These are phyloP conservation scores for Homolaphlyctis polyrhiza DNA, from an alignment of 371 early-diverging fungal genomes.

Conservation along the genomic window DNA sequence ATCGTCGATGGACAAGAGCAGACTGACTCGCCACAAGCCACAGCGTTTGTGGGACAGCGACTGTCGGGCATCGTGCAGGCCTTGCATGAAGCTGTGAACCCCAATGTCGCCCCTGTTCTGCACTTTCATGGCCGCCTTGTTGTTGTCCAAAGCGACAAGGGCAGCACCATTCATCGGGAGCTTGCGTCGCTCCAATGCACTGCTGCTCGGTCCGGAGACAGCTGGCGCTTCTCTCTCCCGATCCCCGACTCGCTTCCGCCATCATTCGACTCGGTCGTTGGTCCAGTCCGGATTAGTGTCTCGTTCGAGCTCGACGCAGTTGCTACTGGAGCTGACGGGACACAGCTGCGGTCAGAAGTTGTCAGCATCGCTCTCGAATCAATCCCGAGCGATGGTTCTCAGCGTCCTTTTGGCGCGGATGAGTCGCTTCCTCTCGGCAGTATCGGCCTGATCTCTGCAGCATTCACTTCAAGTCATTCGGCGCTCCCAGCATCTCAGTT, in stretches of 20 bases:
- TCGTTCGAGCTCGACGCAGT: background rate
- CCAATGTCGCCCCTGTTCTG: too few species aligned
- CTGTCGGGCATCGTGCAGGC: background rate
- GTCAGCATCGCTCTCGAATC: too few species aligned
- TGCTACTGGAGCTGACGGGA: background rate
- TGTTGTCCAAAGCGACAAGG: too few species aligned
- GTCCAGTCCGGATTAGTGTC: background rate
- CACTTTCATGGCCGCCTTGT: too few species aligned
- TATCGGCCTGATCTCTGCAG: background rate
- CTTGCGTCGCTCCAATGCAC: background rate
- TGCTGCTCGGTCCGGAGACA: background rate
- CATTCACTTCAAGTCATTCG: background rate
- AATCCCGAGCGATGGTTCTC: too few species aligned
- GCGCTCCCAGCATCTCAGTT: background rate
- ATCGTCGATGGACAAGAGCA: too few species aligned
- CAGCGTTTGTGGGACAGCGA: background rate
- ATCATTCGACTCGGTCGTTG: background rate
- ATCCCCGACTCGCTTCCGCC: background rate
- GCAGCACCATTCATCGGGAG: too few species aligned
- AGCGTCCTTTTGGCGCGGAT: background rate
- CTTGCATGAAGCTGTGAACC: too few species aligned
- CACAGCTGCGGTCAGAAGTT: too few species aligned
- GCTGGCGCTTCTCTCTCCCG: background rate
- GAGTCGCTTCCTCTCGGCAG: background rate
- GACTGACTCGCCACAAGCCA: too few species aligned